Conservation (phyloP, 78 protist genomes). For the Cavenderia fasciculata region DNA sequence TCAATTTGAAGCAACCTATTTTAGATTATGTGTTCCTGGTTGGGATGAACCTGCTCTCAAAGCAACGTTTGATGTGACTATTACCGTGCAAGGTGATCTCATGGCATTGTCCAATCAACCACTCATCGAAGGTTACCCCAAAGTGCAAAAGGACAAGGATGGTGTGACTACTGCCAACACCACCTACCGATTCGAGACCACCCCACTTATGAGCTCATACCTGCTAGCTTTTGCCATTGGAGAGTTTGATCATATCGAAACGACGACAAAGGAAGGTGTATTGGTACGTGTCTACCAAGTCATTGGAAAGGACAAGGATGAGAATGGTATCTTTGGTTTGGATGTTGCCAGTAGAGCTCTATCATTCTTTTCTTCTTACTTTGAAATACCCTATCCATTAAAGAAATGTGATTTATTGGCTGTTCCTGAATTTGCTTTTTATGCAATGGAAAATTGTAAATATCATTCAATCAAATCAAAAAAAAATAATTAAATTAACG, state of each 20-base stretch:
- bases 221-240: conserved; percentile 92
- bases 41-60: conserved; percentile 93
- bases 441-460: conserved; percentile 89
- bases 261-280: conserved; percentile 58
- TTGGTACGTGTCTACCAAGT: conserved; percentile 88
- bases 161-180: neutral
- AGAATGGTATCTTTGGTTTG: conserved; percentile 80
- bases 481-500: neutral
- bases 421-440: conserved; percentile 89
- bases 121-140: too few relatives aligned
- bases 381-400: conserved; percentile 87
- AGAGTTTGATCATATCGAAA: conserved; percentile 87
- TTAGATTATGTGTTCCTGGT: conserved; percentile 92
- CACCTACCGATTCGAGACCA: conserved; percentile 5
- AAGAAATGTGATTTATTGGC: conserved; percentile 91
- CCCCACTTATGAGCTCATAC: conserved; percentile 95
- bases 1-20: conserved; percentile 95
- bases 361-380: conserved; percentile 76
- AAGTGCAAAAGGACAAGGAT: neutral
- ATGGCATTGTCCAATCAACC: conserved; percentile 64
- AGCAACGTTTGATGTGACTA: conserved; percentile 84
- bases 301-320: conserved; percentile 81
- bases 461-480: neutral
- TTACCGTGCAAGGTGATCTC: neutral
- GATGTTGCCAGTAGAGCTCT: conserved; percentile 85